These are phyloP conservation scores for Cryptosporidium meleagridis DNA, from an alignment of 169 alveolate genomes.

Conservation along the genomic window DNA sequence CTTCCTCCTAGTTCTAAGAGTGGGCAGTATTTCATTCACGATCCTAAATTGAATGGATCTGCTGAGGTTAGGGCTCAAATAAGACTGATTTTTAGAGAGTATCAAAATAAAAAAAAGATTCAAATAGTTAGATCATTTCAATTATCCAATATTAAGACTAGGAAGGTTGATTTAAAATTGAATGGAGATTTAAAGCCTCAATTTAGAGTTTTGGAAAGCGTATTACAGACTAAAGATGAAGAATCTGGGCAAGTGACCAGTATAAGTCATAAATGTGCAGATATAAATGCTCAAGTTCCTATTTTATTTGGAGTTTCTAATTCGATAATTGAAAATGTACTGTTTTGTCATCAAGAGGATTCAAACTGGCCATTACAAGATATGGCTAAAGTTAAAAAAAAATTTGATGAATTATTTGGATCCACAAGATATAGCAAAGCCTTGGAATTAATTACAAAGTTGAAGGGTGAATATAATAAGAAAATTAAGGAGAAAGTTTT, in stretches of 20 bases:
- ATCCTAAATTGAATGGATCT: conserved; percentile 87
- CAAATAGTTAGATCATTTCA: conserved; percentile 86
- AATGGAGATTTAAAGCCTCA: conserved; percentile 77
- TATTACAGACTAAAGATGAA: conserved; percentile 76
- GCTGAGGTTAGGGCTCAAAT: conserved; percentile 91
- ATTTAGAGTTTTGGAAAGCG: conserved; percentile 81
- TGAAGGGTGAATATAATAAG: conserved; percentile 44
- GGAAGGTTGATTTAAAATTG: conserved; percentile 12
- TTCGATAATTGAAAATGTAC: conserved; percentile 94
- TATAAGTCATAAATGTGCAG: conserved; percentile 86
- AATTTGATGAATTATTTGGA: conserved; percentile 96
- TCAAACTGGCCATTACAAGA: conserved; percentile 96
- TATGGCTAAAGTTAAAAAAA: conserved; percentile 91
- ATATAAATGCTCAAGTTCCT: conserved; percentile 93
- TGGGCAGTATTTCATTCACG: conserved; percentile 95
- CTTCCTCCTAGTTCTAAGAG: conserved; percentile 95
- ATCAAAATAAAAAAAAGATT: conserved; percentile 79
- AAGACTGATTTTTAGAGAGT: conserved; percentile 83
- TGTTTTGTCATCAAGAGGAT: conserved; percentile 98
- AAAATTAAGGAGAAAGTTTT: conserved; percentile 43
- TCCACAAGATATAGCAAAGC: conserved; percentile 91
- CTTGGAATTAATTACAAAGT: conserved; percentile 68
- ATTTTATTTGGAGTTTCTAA: conserved; percentile 92
- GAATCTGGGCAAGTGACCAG: conserved; percentile 78
- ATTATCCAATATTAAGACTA: conserved; percentile 81